Base-by-base conservation (phyloP, 2,329 filamentous ascomycete genomes). In the Alternaria viburni region DNA sequence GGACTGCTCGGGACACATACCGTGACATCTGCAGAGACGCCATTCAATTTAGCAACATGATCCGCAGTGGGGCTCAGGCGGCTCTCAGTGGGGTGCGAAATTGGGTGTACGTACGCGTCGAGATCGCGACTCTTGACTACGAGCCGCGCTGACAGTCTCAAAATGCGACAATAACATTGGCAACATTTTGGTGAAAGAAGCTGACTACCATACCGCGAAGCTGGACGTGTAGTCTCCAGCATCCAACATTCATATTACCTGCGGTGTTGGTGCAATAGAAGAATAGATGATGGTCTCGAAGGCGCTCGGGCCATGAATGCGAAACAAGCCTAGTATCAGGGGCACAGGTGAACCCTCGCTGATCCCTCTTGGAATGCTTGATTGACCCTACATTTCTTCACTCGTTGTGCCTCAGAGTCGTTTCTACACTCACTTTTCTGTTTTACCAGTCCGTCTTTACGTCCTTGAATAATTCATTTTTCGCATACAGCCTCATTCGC, bases 391-490 rank as follows among this genome's bases (percentile, higher is more conserved):
- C 67, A 68, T 72, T 74, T 68, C 61, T 74, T 76, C 70, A 73
- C 71, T 72, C 71, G 65, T 61, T 67, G 68, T 73, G 73, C 72
- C 64, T 79, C 75, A 75, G 69, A 69, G 62, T 64, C 68, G 71
- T 78, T 76, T 75, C 71, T 69, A 69, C 68, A 63, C 61, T 66
- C 68, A 51, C 62, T 62, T 70, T 72, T 69, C 64, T 67, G 66
- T 75, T 76, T 74, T 68, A 72, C 67, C 64, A 68, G 70, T 74
- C 75, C 61, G 64, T 77, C 75, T 69, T 70, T 75, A 71, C 60
- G 63, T 70, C 60, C 60, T 61, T 63, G 52, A 49, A 71, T 74
- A 69, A 71, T 69, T 62, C 43, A 51, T 50, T 51, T 65, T 66
- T 68, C 62, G 60, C 63, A 64, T 56, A 49, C 68, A 69, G 69